Evolutionary conservation across 345 rosid species (phyloP).

Genomic region (Turritis glabra): DNA sequence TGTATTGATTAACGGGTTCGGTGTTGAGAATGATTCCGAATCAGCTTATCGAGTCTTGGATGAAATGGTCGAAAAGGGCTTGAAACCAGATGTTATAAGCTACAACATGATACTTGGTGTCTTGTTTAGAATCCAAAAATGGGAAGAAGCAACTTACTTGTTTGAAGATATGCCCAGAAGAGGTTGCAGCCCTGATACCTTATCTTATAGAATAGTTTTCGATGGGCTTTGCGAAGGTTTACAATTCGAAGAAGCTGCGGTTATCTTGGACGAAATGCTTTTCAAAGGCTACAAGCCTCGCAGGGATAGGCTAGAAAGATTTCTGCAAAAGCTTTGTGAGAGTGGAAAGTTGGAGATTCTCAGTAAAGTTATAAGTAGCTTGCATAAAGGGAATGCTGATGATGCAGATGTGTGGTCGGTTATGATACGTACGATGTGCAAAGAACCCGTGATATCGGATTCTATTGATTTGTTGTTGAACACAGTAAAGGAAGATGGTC

Average conservation of each 20-base stretch:
- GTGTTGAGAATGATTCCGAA: conserved; percentile 54
- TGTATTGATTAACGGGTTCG: conserved; percentile 56
- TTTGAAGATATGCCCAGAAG: conserved; percentile 82
- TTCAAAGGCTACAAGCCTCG: conserved; percentile 72
- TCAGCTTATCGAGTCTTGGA: conserved; percentile 57
- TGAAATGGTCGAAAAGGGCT: conserved; percentile 56
- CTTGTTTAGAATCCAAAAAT: conserved; percentile 59
- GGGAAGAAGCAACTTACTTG: conserved; percentile 62
- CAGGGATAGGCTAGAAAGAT: conserved; percentile 37
- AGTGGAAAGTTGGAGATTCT: conserved; percentile 45
- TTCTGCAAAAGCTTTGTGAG: conserved; percentile 48
- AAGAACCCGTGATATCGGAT: conserved; percentile 27
- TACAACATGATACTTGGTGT: conserved; percentile 61
- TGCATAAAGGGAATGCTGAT: conserved; percentile 46
- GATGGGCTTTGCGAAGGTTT: conserved; percentile 57
- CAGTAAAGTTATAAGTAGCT: conserved; percentile 41
- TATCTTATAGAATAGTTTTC: conserved; percentile 74
- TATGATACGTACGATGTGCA: conserved; percentile 36
- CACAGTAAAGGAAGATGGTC: background rate
- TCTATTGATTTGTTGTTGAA: conserved; percentile 43
- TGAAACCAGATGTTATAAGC: conserved; percentile 65
- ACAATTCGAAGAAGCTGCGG: conserved; percentile 57
- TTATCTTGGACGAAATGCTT: conserved; percentile 77
- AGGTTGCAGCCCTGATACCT: conserved; percentile 68
- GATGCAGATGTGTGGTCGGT: conserved; percentile 48